Evolutionary conservation across 116 monocot species (phyloP).

Genomic region (Zostera marina): DNA sequence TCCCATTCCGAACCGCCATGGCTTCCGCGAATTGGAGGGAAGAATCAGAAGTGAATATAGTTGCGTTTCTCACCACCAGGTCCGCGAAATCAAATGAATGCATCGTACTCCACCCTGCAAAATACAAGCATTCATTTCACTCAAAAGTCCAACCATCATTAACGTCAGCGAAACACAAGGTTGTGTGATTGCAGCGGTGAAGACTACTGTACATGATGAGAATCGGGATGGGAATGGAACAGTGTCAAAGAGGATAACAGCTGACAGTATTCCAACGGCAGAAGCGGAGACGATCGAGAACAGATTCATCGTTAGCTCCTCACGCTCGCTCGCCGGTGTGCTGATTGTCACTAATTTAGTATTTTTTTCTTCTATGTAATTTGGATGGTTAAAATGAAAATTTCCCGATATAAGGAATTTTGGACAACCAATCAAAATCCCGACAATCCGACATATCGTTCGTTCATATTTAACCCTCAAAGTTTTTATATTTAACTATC

Average conservation of each 20-base stretch:
- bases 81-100: slow-evolving; percentile 26
- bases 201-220: slow-evolving; percentile 6
- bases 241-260: slow-evolving; percentile 9
- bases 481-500: too few relatives aligned
- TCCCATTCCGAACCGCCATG: slow-evolving; percentile 53
- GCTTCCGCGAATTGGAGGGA: slow-evolving; percentile 62
- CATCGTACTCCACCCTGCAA: slow-evolving; percentile 14
- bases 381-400: too few relatives aligned
- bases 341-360: too few relatives aligned
- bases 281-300: slow-evolving; percentile 23
- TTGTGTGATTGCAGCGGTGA: not conserved
- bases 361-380: too few relatives aligned
- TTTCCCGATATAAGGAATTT: too few relatives aligned
- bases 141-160: not conserved
- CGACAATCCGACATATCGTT: too few relatives aligned
- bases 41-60: slow-evolving; percentile 78
- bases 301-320: not conserved
- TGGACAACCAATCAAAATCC: too few relatives aligned
- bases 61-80: slow-evolving; percentile 66
- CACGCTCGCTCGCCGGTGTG: not conserved
- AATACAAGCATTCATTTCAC: not conserved
- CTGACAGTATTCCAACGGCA: slow-evolving; percentile 10
- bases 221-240: not conserved
- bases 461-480: too few relatives aligned
- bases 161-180: not conserved